phyloP scores from a whole-genome alignment of 2,329 filamentous ascomycete species.

The Incumbomyces lentus region DNA sequence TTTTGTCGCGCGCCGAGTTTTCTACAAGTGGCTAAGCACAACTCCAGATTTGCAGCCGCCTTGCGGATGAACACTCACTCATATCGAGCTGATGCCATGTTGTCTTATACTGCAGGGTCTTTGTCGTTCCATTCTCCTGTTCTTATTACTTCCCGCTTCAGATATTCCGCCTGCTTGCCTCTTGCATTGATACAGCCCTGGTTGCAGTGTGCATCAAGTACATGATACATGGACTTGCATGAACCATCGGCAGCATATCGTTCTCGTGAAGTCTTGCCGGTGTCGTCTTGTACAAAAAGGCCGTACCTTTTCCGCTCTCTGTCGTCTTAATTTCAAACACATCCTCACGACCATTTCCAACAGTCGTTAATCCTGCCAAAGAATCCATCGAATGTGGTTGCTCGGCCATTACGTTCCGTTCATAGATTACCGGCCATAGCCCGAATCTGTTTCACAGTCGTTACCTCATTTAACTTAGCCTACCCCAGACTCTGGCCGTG shows the following conservation, averaged over 20 bases:
- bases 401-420: neutral
- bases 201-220: conserved; percentile 7
- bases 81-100: conserved; percentile 5
- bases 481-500: neutral
- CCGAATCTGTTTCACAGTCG: conserved; percentile 5
- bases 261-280: neutral
- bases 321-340: too few relatives aligned
- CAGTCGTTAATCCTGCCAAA: neutral
- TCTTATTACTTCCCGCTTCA: neutral
- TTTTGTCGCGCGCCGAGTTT: neutral
- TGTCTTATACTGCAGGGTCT: neutral
- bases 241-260: neutral
- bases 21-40: conserved; percentile 1
- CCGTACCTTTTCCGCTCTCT: neutral
- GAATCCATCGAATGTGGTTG: conserved; percentile 1
- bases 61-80: neutral
- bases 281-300: conserved; percentile 1
- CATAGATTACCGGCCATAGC: neutral
- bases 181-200: conserved; percentile 3
- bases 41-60: conserved; percentile 5
- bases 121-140: conserved; percentile 3
- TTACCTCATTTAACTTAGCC: neutral
- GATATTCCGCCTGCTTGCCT: neutral
- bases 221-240: conserved; percentile 3
- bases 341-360: neutral